These are phyloP conservation scores for Mycena crocata DNA, from an alignment of 768 basidiomycete genomes.

Conservation along the genomic window DNA sequence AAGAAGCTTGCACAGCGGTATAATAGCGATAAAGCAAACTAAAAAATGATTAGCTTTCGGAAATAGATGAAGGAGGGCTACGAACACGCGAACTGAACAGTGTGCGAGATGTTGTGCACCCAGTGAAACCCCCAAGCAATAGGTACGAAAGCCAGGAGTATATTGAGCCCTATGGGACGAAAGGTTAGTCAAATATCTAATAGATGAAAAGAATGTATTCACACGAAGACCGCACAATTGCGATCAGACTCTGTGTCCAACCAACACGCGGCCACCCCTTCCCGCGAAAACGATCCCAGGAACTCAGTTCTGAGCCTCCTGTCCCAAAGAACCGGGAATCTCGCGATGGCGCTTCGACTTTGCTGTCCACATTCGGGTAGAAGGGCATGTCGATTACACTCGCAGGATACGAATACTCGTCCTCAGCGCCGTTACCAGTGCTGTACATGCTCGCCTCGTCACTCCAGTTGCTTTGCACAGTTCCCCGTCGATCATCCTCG, in stretches of 20 bases:
- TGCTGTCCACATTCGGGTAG: neutral
- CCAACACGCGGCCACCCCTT: slow-evolving; percentile 39
- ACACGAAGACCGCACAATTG: slow-evolving; percentile 51
- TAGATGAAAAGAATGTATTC: slow-evolving; percentile 29
- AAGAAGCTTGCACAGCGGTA: slow-evolving; percentile 62
- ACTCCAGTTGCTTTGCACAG: slow-evolving; percentile 8
- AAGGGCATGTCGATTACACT: slow-evolving; percentile 24
- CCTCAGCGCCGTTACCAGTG: neutral
- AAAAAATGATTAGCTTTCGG: neutral
- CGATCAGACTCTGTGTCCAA: slow-evolving; percentile 47
- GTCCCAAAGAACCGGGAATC: slow-evolving; percentile 3
- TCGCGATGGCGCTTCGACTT: slow-evolving; percentile 10
- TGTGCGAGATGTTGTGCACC: slow-evolving; percentile 33
- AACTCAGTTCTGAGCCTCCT: slow-evolving; percentile 9
- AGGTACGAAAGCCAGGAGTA: slow-evolving; percentile 54
- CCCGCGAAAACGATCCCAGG: slow-evolving; percentile 42
- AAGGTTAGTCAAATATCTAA: neutral
- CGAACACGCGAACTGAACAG: slow-evolving; percentile 43
- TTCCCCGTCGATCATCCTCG: slow-evolving; percentile 17
- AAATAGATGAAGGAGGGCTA: too few relatives aligned
- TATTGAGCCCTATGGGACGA: slow-evolving; percentile 49
- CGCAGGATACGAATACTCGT: slow-evolving; percentile 4
- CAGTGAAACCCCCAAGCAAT: slow-evolving; percentile 57
- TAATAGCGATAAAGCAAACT: slow-evolving; percentile 59
- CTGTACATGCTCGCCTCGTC: slow-evolving; percentile 18